Conservation (phyloP, 1,284 basidiomycete genomes). For the Sanghuangporus weigelae region DNA sequence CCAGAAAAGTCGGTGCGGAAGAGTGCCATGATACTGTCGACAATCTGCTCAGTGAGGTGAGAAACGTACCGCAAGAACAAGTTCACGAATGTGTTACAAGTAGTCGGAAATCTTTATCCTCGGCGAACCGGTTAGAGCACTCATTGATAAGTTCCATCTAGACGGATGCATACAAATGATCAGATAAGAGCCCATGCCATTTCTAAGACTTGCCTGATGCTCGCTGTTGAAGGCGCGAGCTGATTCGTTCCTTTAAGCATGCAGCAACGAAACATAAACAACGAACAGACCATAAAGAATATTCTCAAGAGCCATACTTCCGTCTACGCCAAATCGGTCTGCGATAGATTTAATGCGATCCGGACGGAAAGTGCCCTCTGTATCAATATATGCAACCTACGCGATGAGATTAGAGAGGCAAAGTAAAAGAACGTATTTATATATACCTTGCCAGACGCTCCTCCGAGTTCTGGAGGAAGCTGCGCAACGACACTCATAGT, state of each 20-base stretch:
- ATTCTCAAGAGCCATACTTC: conserved; percentile 82
- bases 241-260: conserved; percentile 23
- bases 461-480: conserved; percentile 84
- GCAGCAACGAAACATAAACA: background rate
- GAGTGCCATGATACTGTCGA: conserved; percentile 93
- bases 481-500: conserved; percentile 89
- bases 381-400: conserved; percentile 89
- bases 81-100: conserved; percentile 37
- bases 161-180: conserved; percentile 4
- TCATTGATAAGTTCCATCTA: conserved; percentile 87
- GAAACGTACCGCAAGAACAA: background rate
- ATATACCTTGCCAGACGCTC: conserved; percentile 77
- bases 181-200: background rate
- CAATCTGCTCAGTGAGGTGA: conserved; percentile 50
- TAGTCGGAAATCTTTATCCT: conserved; percentile 75
- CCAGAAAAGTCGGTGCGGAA: conserved; percentile 92
- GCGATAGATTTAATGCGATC: conserved; percentile 87
- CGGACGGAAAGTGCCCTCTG: conserved; percentile 91
- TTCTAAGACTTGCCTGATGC: conserved; percentile 53
- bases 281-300: conserved; percentile 66
- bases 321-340: conserved; percentile 86
- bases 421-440: conserved; percentile 10
- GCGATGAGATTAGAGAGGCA: conserved; percentile 6
- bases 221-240: conserved; percentile 86
- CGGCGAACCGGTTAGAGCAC: conserved; percentile 76